Evolutionary conservation across 306 rosid genomes (phyloP).

Genomic region (Ochetophila trinervis): DNA sequence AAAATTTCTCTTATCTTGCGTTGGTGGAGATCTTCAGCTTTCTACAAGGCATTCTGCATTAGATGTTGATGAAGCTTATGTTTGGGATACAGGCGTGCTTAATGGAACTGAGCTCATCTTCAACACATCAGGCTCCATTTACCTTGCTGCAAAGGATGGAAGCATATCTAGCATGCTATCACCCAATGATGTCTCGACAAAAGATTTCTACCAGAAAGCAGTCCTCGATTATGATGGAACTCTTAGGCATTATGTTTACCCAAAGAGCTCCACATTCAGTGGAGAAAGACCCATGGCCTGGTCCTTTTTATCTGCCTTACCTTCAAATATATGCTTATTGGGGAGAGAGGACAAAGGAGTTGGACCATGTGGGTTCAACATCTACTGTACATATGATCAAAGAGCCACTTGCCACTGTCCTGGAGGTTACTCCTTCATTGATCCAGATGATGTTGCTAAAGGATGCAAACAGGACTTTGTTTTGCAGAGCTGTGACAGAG

Average conservation of each 20-base stretch:
- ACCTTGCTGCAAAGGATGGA: neutral
- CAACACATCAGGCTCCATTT: constrained; percentile 37
- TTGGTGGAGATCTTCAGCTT: constrained; percentile 18
- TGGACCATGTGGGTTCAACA: constrained; percentile 34
- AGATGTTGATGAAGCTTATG: neutral
- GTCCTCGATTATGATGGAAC: constrained; percentile 53
- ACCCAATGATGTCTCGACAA: neutral
- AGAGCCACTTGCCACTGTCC: constrained; percentile 31
- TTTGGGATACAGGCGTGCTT: neutral
- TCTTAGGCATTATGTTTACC: constrained; percentile 37
- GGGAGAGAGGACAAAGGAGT: neutral
- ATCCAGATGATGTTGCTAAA: constrained; percentile 32
- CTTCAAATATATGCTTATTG: constrained; percentile 18
- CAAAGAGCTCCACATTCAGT: neutral
- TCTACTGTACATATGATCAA: constrained; percentile 22
- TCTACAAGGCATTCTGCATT: constrained; percentile 35
- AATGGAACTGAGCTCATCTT: constrained; percentile 26
- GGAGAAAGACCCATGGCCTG: neutral
- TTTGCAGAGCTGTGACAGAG: no score
- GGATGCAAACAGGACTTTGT: constrained; percentile 50
- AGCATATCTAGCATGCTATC: neutral
- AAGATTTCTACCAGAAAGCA: constrained; percentile 41
- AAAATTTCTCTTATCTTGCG: constrained; percentile 32
- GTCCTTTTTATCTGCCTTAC: neutral
- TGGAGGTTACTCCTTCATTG: constrained; percentile 22